Percentiles rank a stretch among this genome's conserved stretches.
Evolutionary conservation across 2,329 filamentous ascomycete genomes (phyloP).

Genomic region (Clonostachys sp.): DNA sequence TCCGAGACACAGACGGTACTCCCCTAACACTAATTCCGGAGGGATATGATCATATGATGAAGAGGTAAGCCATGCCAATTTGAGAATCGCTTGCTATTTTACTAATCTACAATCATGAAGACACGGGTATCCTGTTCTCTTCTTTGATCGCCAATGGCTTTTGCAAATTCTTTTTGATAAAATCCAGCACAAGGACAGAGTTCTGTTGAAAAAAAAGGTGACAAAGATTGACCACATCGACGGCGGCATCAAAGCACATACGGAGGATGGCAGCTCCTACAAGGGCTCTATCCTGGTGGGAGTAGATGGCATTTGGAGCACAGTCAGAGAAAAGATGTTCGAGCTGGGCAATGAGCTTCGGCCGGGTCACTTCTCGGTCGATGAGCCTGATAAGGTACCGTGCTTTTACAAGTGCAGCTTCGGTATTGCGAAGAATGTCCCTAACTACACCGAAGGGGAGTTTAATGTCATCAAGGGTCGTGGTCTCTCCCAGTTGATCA

Average conservation of each 20-base stretch:
- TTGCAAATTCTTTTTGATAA: constrained; percentile 23
- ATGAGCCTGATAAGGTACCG: constrained; percentile 12
- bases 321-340: not conserved
- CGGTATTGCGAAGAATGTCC: constrained; percentile 24
- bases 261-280: not conserved
- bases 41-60: no score
- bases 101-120: constrained; percentile 1
- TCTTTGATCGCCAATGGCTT: constrained; percentile 25
- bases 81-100: not conserved
- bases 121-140: constrained; percentile 19
- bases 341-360: constrained; percentile 10
- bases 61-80: no score
- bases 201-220: constrained; percentile 8
- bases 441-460: not conserved
- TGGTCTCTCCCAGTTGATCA: not conserved
- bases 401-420: constrained; percentile 26
- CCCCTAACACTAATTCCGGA: not conserved
- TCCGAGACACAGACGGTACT: not conserved
- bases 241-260: constrained; percentile 14
- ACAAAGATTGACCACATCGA: constrained; percentile 4
- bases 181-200: constrained; percentile 16
- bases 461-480: not conserved
- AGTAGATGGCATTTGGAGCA: not conserved
- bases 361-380: constrained; percentile 12
- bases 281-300: not conserved